Evolutionary conservation across 768 basidiomycete genomes (phyloP).

Genomic region (Suillus spraguei): DNA sequence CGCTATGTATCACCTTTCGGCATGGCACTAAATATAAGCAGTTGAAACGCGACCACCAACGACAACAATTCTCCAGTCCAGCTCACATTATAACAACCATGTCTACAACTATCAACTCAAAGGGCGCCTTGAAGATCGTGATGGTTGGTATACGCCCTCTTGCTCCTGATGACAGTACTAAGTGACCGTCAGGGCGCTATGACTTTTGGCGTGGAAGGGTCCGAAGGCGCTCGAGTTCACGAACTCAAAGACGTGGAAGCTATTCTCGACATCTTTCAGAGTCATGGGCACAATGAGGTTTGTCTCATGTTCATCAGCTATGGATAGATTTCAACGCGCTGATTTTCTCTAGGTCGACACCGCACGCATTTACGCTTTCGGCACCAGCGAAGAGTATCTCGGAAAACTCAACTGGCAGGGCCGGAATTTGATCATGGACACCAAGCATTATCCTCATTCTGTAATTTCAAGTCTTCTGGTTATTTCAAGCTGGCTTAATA

Average conservation of each 20-base stretch:
- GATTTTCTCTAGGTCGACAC: conserved; percentile 29
- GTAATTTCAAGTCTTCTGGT: conserved; percentile 18
- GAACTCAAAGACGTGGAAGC: conserved; percentile 49
- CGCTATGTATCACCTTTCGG: neutral
- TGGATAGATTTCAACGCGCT: neutral
- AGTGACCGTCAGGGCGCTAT: conserved; percentile 46
- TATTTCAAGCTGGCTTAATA: neutral
- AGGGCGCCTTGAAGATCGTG: conserved; percentile 49
- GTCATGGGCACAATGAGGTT: conserved; percentile 59
- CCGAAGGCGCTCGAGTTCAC: conserved; percentile 51
- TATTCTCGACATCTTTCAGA: conserved; percentile 55
- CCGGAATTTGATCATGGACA: conserved; percentile 57
- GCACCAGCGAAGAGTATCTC: conserved; percentile 42
- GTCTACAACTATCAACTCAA: conserved; percentile 30
- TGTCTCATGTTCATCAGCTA: conserved; percentile 11
- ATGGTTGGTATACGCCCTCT: conserved; percentile 38
- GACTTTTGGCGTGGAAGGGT: conserved; percentile 55
- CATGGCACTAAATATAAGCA: conserved; percentile 7
- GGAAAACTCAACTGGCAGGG: conserved; percentile 51
- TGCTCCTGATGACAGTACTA: neutral
- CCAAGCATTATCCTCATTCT: conserved; percentile 53
- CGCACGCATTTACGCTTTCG: conserved; percentile 27
- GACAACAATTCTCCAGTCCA: neutral
- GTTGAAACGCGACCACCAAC: neutral
- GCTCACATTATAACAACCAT: conserved; percentile 23